Percentiles rank a stretch among this genome's conserved stretches.
Conservation (phyloP, 768 basidiomycete genomes). For the Suillus cothurnatus region DNA sequence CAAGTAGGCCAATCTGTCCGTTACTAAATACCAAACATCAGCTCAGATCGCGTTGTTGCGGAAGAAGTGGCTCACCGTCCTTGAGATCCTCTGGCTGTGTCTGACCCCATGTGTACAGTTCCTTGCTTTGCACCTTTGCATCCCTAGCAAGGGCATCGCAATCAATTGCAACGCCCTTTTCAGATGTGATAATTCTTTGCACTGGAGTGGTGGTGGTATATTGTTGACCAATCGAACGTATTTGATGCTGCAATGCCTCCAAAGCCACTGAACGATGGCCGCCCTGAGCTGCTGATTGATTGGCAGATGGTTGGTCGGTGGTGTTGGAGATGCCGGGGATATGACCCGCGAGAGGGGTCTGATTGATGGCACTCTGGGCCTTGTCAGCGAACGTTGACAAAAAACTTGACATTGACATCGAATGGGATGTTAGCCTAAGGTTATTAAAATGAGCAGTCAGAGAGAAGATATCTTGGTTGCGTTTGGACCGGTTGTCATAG, state of each 20-base stretch:
- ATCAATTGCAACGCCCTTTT: constrained; percentile 79
- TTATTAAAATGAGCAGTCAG: constrained; percentile 4
- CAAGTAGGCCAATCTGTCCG: constrained; percentile 80
- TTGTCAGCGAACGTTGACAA: constrained; percentile 73
- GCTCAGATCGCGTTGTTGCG: constrained; percentile 7
- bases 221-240: constrained; percentile 73
- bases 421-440: constrained; percentile 18
- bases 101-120: constrained; percentile 86
- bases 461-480: neutral
- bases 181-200: constrained; percentile 78
- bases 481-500: constrained; percentile 17
- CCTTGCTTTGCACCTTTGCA: constrained; percentile 75
- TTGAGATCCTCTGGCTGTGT: constrained; percentile 68
- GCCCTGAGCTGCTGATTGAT: constrained; percentile 41
- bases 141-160: constrained; percentile 68
- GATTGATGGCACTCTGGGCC: constrained; percentile 70
- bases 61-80: constrained; percentile 54
- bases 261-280: constrained; percentile 56
- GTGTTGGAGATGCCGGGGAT: constrained; percentile 47
- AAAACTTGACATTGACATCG: constrained; percentile 65
- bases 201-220: constrained; percentile 69
- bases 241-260: constrained; percentile 68
- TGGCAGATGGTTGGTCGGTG: constrained; percentile 42
- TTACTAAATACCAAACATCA: constrained; percentile 45
- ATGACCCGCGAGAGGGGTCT: constrained; percentile 59